Conservation (phyloP, 139 green algal genomes). For the Spirogloea muscicola region DNA sequence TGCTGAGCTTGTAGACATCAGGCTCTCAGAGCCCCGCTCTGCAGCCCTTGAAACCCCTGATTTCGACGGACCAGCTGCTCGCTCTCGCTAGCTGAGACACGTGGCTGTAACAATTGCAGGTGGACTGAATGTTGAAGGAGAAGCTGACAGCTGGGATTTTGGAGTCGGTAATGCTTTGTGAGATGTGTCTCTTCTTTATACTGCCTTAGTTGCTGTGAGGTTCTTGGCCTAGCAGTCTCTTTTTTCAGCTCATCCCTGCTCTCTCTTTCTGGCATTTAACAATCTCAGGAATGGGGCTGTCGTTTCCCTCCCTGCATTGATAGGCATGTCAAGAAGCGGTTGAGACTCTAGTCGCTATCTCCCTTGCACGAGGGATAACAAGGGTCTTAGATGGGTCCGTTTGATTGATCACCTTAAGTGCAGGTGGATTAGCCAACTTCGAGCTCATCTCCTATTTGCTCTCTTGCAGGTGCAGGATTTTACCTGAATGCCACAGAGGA, state of each 20-base stretch:
- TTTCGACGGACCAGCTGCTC: neutral
- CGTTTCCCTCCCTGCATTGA: neutral
- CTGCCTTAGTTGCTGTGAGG: too few species aligned
- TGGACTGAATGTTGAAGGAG: conserved; percentile 73
- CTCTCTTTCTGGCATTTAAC: conserved; percentile 2
- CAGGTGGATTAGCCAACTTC: neutral
- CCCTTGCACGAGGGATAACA: neutral
- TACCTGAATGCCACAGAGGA: conserved; percentile 71
- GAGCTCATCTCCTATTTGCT: neutral
- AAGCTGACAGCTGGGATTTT: conserved; percentile 68
- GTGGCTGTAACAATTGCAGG: conserved; percentile 42
- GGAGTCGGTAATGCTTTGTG: conserved; percentile 44
- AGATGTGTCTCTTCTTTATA: conserved; percentile 20
- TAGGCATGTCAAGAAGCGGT: neutral
- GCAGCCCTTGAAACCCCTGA: too few species aligned
- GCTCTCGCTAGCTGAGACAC: neutral
- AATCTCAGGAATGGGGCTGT: neutral
- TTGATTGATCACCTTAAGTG: neutral
- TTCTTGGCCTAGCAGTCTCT: too few species aligned
- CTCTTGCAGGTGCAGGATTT: conserved; percentile 51
- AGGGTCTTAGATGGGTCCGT: neutral
- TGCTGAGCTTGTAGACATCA: neutral
- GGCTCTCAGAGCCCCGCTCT: too few species aligned
- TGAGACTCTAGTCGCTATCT: neutral
- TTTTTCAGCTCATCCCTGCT: neutral